Evolutionary conservation across 257 asterid genomes (phyloP), one percentile per base, ranked within the genome.

Genomic region (Primulina tabacum): DNA sequence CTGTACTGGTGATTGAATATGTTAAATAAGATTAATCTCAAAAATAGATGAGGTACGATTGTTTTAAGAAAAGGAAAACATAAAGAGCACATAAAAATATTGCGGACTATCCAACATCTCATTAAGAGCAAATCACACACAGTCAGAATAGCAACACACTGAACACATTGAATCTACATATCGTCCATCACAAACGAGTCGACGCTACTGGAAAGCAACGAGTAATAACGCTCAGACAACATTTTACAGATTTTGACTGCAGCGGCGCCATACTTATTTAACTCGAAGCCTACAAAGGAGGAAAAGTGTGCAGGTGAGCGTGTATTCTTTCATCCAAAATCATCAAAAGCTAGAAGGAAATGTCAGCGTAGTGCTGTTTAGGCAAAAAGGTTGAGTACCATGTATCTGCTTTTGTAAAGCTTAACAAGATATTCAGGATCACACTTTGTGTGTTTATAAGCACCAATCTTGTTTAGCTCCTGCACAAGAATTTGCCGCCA

Each of bases 391-490:
- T 35, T 35, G 5, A 35, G 40, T 76, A 76, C 93, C 86, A 78
- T 6, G 40, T 76, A 77, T n/a, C 74, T 79, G 12, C 60, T 43
- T 77, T 77, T 83, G 77, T 77, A 82, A 63, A 43, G 32, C 55
- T 75, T 79, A 35, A 87, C 62, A 6, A 74, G 75, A 62, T 24
- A 18, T 40, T 74, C 70, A 30, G 87, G 84, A 64, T 85, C 84
- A 40, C 87, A 78, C 76, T 89, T 87, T 21, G 92, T 89, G 5
- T 74, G 84, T 82, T 78, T 84, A 80, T 87, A 89, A 21, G 87
- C 90, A 24, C 81, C 88, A 17, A 81, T 77, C 79, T 87, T 85
- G 84, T 85, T 73, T 60, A 89, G 11, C 76, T 79, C 95, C 84
- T 82, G 73, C 67, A 50, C 21, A 40, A 71, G 40, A 12, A 70